Percentiles rank a stretch among this genome's conserved stretches.
phyloP scores from a whole-genome alignment of 176 grass and related monocot genomes.

The Hyparrhenia diplandra region DNA sequence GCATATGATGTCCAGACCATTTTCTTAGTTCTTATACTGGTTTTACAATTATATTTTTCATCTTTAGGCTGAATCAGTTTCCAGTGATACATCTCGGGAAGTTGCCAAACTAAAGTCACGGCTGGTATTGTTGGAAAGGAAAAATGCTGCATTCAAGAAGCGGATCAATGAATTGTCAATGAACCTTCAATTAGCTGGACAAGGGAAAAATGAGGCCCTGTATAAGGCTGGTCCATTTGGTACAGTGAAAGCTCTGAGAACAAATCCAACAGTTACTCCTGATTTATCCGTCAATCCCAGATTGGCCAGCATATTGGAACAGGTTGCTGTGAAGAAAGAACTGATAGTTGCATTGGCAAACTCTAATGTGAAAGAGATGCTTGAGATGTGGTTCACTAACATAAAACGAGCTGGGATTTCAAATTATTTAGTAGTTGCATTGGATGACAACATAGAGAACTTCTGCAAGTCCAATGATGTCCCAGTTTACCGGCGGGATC shows the following conservation, averaged over 20 bases:
- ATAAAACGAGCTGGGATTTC: constrained; percentile 76
- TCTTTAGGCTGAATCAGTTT: too few relatives aligned
- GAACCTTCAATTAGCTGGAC: constrained; percentile 70
- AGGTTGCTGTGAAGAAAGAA: constrained; percentile 79
- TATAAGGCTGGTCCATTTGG: constrained; percentile 81
- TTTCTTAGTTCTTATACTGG: too few relatives aligned
- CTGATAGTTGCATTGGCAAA: constrained; percentile 89
- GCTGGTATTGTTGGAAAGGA: constrained; percentile 48
- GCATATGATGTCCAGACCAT: too few relatives aligned
- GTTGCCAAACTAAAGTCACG: constrained; percentile 47
- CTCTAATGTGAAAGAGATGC: constrained; percentile 84
- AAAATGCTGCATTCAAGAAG: constrained; percentile 76
- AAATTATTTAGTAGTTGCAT: constrained; percentile 91
- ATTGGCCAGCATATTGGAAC: constrained; percentile 66
- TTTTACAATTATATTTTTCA: too few relatives aligned
- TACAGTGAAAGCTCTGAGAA: constrained; percentile 85
- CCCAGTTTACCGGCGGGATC: constrained; percentile 66
- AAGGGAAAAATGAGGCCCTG: constrained; percentile 44
- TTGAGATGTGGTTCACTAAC: constrained; percentile 88
- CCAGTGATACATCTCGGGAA: too few relatives aligned
- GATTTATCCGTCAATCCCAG: constrained; percentile 76
- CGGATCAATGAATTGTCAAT: constrained; percentile 60
- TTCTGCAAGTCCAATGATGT: constrained; percentile 72
- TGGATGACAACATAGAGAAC: constrained; percentile 67
- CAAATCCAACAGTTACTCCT: constrained; percentile 73